Evolutionary conservation across 1,139 yeast species (phyloP).

Genomic region (Barnettozyma hawaiiensis): DNA sequence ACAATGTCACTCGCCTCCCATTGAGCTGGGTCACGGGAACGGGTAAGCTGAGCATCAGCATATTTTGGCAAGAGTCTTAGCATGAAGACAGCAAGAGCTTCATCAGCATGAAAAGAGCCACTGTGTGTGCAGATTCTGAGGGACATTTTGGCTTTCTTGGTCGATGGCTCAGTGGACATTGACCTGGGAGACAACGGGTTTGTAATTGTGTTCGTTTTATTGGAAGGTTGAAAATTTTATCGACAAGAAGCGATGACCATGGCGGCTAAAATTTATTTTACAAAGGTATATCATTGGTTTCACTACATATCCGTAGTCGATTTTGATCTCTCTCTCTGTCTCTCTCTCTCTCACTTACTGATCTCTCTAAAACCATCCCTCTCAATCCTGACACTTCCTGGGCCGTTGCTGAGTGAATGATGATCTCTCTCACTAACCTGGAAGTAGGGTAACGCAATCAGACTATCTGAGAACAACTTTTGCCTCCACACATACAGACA

Average conservation of each 20-base stretch:
- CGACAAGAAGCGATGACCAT: background rate
- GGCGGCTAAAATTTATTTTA: background rate
- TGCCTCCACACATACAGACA: too few relatives aligned
- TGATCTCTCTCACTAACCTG: too few relatives aligned
- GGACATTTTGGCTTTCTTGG: conserved; percentile 20
- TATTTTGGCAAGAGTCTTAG: conserved; percentile 67
- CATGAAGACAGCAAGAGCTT: conserved; percentile 91
- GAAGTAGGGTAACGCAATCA: too few relatives aligned
- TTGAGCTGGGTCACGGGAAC: conserved; percentile 77
- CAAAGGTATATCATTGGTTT: too few relatives aligned
- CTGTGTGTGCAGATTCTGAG: conserved; percentile 80
- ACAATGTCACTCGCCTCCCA: conserved; percentile 90
- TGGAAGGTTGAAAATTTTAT: background rate
- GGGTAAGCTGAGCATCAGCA: conserved; percentile 58
- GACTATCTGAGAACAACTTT: too few relatives aligned
- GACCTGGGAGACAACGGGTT: background rate
- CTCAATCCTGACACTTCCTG: too few relatives aligned
- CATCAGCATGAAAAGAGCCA: conserved; percentile 97
- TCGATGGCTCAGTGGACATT: background rate
- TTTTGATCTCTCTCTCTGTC: too few relatives aligned
- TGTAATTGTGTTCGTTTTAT: background rate
- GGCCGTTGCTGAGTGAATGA: too few relatives aligned
- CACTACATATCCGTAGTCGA: too few relatives aligned
- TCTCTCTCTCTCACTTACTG: too few relatives aligned
- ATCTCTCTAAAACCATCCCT: too few relatives aligned